Base-by-base conservation (phyloP, 352 stramenopile species). In the Phytopythium litorale region DNA sequence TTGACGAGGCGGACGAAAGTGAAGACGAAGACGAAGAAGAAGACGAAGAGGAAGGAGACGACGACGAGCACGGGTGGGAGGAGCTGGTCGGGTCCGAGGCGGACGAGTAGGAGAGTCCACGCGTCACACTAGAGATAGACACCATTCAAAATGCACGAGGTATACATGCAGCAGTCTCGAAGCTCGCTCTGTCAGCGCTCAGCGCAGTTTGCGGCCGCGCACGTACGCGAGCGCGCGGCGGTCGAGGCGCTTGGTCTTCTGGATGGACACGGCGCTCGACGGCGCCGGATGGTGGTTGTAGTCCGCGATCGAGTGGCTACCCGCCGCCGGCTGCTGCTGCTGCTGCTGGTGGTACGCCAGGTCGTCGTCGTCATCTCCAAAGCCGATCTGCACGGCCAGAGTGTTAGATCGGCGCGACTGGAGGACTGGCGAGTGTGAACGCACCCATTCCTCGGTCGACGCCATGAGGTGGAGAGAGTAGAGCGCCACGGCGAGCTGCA, bases 381-480 rank as follows among this genome's bases (percentile, higher is more conserved):
- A 74, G 1, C 72, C 75, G n/a, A 77, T 70, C 79, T 89, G 40
- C 64, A 61, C 54, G 13, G n/a, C 51, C 16, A 46, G 18, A 45
- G 0, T n/a, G 38, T 45, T 45, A 42, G 37, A 56, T 55, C 7
- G 49, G 12, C 51, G 45, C 50, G 7, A 48, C 28, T 32, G 5
- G 45, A 33, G 30, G 6, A 0, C 18, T 38, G 25, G 25, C 25
- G 25, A 28, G 25, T 28, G 25, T 21, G 15, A 5, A 59, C 75
- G 46, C 72, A 93, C 84, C 87, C 80, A 94, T 60, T 92, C 79
- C n/a, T 92, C 79, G 6, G 71, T 75, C 13, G 73, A 67, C 13
- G 85, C 79, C 81, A 93, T 92, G 49, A 80, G 67, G 59, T 96
- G 80, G 16, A 96, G 58, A 8, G 87, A 94, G 62, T 93, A 94